These are phyloP conservation scores for Chlamydomonas schloesseri DNA, from an alignment of 139 green algal genomes.

Conservation along the genomic window DNA sequence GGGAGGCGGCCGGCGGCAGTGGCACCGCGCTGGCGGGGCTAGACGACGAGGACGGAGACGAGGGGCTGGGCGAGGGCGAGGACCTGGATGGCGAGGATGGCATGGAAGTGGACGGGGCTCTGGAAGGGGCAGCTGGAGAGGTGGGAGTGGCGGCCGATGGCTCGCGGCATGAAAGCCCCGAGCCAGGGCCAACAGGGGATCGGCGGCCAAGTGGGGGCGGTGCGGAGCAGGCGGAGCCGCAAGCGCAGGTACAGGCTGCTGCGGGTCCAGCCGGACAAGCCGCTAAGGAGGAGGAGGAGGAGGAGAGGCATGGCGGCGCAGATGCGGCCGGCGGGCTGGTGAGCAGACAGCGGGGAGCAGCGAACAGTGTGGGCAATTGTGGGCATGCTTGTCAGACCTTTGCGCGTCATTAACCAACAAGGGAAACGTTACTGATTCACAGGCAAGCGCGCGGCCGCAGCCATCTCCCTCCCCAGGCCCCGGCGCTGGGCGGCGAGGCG, in stretches of 20 bases:
- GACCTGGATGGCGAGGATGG: background rate
- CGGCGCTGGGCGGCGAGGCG: background rate
- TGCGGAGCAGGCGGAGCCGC: too few species aligned
- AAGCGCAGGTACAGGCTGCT: too few species aligned
- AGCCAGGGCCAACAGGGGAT: background rate
- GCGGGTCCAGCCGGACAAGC: background rate
- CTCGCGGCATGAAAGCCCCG: too few species aligned
- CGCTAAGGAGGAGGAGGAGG: background rate
- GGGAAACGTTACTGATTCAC: too few species aligned
- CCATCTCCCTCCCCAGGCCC: background rate
- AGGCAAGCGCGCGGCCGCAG: background rate
- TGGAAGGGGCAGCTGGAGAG: too few species aligned
- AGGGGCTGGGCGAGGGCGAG: background rate
- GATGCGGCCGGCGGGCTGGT: background rate
- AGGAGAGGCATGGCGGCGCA: background rate
- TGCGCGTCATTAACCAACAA: too few species aligned
- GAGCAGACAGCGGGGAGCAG: too few species aligned
- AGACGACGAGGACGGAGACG: conserved; percentile 27
- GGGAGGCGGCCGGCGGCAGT: background rate
- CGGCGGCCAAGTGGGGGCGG: background rate
- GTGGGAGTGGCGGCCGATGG: too few species aligned
- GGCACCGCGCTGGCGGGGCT: conserved; percentile 4
- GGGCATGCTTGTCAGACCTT: too few species aligned
- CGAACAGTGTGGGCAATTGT: too few species aligned
- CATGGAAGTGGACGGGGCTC: too few species aligned